A percentile compares a stretch with the other conserved stretches of the same genome.
phyloP scores from a whole-genome alignment of 345 rosid species.

The Zanthoxylum bungeanum region DNA sequence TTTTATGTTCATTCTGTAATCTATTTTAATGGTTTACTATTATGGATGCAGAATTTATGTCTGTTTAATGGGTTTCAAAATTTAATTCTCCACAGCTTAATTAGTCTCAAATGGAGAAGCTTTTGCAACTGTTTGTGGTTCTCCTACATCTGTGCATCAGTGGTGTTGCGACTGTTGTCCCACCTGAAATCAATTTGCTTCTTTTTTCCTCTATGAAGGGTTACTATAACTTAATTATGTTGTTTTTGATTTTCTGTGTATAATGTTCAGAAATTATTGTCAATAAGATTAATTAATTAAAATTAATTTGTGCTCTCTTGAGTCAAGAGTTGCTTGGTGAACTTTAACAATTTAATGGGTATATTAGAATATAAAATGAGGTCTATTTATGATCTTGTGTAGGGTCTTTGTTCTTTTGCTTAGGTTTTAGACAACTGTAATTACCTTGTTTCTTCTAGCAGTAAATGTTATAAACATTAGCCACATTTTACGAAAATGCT shows the following conservation, averaged over 20 bases:
- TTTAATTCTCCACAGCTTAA: not conserved
- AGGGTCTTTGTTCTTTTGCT: not conserved
- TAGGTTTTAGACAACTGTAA: not conserved
- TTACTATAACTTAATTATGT: not conserved
- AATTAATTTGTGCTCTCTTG: too few relatives aligned
- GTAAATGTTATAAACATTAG: not conserved
- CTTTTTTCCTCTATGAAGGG: not conserved
- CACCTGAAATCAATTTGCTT: not conserved
- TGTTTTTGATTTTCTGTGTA: not conserved
- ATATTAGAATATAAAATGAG: not conserved
- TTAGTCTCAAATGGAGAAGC: not conserved
- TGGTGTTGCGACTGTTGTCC: not conserved
- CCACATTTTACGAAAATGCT: too few relatives aligned
- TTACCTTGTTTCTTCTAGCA: not conserved
- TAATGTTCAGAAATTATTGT: not conserved
- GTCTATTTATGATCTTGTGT: not conserved
- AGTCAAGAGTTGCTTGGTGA: too few relatives aligned
- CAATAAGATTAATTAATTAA: too few relatives aligned
- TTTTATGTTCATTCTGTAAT: not conserved
- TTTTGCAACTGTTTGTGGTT: not conserved
- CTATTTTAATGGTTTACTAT: not conserved
- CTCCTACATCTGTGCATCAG: not conserved
- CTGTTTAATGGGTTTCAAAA: not conserved
- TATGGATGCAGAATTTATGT: not conserved
- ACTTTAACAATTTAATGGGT: not conserved